These are phyloP conservation scores for Fusarium sp. DNA, from an alignment of 2,329 filamentous ascomycete genomes.

Conservation along the genomic window DNA sequence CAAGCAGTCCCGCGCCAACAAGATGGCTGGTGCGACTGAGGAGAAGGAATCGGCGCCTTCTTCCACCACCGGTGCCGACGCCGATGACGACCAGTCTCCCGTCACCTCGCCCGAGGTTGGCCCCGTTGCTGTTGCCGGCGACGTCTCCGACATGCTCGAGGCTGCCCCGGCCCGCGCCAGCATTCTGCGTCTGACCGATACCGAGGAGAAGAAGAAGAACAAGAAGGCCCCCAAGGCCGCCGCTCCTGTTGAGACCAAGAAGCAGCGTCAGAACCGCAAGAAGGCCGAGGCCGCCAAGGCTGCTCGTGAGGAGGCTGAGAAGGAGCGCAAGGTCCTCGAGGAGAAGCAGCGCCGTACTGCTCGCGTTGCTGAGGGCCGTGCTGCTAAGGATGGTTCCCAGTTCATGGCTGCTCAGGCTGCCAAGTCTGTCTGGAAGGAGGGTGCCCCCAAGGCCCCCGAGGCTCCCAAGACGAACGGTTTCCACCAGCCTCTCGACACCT, in stretches of 20 bases:
- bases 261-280: slow-evolving; percentile 91
- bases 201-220: slow-evolving; percentile 72
- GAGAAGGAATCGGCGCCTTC: slow-evolving; percentile 62
- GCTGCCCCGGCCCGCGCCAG: slow-evolving; percentile 74
- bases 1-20: slow-evolving; percentile 74
- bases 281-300: slow-evolving; percentile 86
- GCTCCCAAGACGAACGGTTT: slow-evolving; percentile 49
- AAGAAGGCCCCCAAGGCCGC: slow-evolving; percentile 71
- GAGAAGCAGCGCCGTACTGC: slow-evolving; percentile 88
- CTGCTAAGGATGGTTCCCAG: slow-evolving; percentile 82
- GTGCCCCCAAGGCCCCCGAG: slow-evolving; percentile 49
- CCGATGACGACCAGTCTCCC: slow-evolving; percentile 83
- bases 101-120: slow-evolving; percentile 72
- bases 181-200: slow-evolving; percentile 81
- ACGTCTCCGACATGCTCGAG: slow-evolving; percentile 94
- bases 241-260: slow-evolving; percentile 86
- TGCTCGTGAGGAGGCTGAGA: slow-evolving; percentile 81
- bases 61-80: slow-evolving; percentile 79
- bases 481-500: slow-evolving; percentile 68
- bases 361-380: slow-evolving; percentile 82
- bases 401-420: slow-evolving; percentile 61
- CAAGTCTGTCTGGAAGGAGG: slow-evolving; percentile 58
- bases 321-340: slow-evolving; percentile 77
- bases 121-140: slow-evolving; percentile 70
- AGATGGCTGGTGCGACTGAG: slow-evolving; percentile 58